A percentile compares a stretch with the other conserved stretches of the same genome.
These are phyloP conservation scores for Penicillium argentinense DNA, from an alignment of 495 filamentous ascomycete species.

Conservation along the genomic window DNA sequence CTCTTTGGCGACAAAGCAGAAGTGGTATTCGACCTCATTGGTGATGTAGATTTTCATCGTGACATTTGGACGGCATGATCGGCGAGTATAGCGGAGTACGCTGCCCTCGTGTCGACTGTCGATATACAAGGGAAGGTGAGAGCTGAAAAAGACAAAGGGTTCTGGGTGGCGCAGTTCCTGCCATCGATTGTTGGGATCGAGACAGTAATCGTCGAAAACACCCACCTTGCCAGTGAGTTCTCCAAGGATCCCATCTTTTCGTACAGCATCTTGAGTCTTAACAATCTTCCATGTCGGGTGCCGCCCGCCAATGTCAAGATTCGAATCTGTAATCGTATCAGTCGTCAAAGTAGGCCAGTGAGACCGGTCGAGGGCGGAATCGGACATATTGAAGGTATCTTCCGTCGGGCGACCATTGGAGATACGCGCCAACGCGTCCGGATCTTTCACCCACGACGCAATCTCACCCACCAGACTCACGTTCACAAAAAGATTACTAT, in stretches of 20 bases:
- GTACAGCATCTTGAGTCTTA: slow-evolving; percentile 60
- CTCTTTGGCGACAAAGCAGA: slow-evolving; percentile 81
- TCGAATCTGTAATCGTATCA: slow-evolving; percentile 45
- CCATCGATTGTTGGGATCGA: slow-evolving; percentile 74
- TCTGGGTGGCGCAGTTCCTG: slow-evolving; percentile 72
- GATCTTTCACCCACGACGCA: slow-evolving; percentile 70
- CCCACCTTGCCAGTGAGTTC: slow-evolving; percentile 88
- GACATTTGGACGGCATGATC: slow-evolving; percentile 87
- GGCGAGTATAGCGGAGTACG: slow-evolving; percentile 75
- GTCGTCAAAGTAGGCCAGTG: slow-evolving; percentile 48
- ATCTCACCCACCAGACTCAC: slow-evolving; percentile 66
- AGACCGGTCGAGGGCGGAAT: slow-evolving; percentile 55
- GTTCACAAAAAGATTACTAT: slow-evolving; percentile 61
- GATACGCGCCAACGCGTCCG: slow-evolving; percentile 44
- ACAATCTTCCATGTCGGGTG: slow-evolving; percentile 70
- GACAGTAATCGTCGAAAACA: slow-evolving; percentile 71
- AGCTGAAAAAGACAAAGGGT: slow-evolving; percentile 83
- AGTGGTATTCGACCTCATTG: slow-evolving; percentile 73
- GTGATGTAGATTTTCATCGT: slow-evolving; percentile 78
- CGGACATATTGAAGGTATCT: slow-evolving; percentile 53
- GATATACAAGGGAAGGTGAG: slow-evolving; percentile 80
- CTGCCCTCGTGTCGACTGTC: slow-evolving; percentile 86
- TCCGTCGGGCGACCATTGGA: slow-evolving; percentile 41
- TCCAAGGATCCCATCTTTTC: slow-evolving; percentile 69
- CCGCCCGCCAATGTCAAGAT: slow-evolving; percentile 41